Evolutionary conservation across 2,329 filamentous ascomycete species (phyloP).

Genomic region (Epichloe gansuensis): DNA sequence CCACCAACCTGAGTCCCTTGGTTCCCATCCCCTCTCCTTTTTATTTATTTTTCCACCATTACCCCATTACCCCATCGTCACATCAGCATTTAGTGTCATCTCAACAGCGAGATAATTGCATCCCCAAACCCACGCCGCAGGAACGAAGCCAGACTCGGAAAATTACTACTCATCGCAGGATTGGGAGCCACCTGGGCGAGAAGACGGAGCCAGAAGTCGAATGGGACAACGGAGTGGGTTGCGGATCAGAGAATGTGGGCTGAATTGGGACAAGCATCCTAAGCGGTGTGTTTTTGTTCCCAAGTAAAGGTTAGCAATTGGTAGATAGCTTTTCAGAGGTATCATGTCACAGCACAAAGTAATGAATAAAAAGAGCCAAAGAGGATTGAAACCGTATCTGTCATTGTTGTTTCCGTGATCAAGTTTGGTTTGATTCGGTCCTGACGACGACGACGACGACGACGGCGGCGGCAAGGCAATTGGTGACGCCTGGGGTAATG

Average conservation of each 20-base stretch:
- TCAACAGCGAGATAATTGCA: slow-evolving; percentile 6
- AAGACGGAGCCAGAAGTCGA: slow-evolving; percentile 2
- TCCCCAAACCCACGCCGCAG: slow-evolving; percentile 1
- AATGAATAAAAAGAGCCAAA: slow-evolving; percentile 4
- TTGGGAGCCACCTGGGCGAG: neutral
- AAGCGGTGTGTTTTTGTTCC: slow-evolving; percentile 4
- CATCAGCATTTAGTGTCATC: slow-evolving; percentile 10
- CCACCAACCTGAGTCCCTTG: slow-evolving; percentile 5
- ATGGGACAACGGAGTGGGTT: neutral
- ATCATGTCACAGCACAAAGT: slow-evolving; percentile 10
- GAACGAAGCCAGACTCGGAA: neutral
- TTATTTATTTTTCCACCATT: neutral
- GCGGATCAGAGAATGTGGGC: slow-evolving; percentile 3
- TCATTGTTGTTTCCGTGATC: neutral
- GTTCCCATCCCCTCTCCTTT: neutral
- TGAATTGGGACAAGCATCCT: slow-evolving; percentile 2
- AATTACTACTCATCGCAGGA: neutral
- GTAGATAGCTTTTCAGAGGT: slow-evolving; percentile 8
- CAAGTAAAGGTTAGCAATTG: slow-evolving; percentile 5
- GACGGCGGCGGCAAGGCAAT: too few species aligned
- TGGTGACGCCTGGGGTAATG: too few species aligned
- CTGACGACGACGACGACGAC: too few species aligned
- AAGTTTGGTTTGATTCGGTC: neutral
- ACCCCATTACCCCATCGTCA: slow-evolving; percentile 7
- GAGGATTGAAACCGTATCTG: neutral